Evolutionary conservation across 2,329 filamentous ascomycete genomes (phyloP).

Genomic region (Geosmithia morbida): DNA sequence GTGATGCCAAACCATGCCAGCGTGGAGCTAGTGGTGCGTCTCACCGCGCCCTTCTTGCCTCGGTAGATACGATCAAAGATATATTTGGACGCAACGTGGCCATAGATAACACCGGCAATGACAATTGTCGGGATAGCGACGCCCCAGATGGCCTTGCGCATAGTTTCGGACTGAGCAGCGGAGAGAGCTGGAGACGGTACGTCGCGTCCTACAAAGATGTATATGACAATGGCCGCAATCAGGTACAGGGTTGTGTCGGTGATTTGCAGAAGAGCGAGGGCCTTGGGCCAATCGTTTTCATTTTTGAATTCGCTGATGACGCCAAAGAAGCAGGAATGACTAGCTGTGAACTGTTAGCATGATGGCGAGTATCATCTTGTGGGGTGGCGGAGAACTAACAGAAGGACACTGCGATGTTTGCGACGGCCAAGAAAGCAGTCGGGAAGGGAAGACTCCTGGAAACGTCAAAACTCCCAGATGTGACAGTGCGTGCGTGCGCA

Average conservation of each 20-base stretch:
- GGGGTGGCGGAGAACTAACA: slow-evolving; percentile 13
- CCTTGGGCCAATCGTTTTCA: slow-evolving; percentile 16
- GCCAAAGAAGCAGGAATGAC: slow-evolving; percentile 25
- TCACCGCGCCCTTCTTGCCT: slow-evolving; percentile 25
- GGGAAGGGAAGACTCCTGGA: slow-evolving; percentile 26
- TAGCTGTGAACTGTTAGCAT: slow-evolving; percentile 12
- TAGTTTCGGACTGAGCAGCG: slow-evolving; percentile 20
- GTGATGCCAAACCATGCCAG: slow-evolving; percentile 45
- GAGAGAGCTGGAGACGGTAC: slow-evolving; percentile 18
- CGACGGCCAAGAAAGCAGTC: slow-evolving; percentile 40
- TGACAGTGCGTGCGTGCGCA: slow-evolving; percentile 27
- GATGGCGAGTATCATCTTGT: neutral
- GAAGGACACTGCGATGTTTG: slow-evolving; percentile 55
- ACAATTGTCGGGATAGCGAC: slow-evolving; percentile 23
- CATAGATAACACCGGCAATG: slow-evolving; percentile 57
- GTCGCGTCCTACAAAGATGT: slow-evolving; percentile 14
- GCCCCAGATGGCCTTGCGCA: slow-evolving; percentile 18
- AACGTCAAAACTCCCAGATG: slow-evolving; percentile 15
- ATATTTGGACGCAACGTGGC: slow-evolving; percentile 51
- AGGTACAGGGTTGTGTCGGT: slow-evolving; percentile 17
- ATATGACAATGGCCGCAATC: slow-evolving; percentile 16
- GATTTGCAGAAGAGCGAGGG: slow-evolving; percentile 14
- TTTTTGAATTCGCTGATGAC: slow-evolving; percentile 19
- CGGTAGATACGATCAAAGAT: slow-evolving; percentile 48
- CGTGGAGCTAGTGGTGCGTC: slow-evolving; percentile 33